These are phyloP conservation scores for Cytospora schulzeri DNA, from an alignment of 2,329 filamentous ascomycete genomes.

Conservation along the genomic window DNA sequence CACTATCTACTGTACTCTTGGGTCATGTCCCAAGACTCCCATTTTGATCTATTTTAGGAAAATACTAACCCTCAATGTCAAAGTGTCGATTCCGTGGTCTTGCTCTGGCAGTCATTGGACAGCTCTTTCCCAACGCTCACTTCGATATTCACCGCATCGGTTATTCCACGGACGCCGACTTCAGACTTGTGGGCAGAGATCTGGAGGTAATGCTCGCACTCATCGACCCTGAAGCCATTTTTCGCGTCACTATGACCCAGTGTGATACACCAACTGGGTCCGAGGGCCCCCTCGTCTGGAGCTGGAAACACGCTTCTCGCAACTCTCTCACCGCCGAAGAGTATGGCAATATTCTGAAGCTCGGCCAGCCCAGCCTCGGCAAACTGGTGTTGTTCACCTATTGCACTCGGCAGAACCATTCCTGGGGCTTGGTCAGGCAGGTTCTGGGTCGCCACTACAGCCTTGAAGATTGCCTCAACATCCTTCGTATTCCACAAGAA, in stretches of 20 bases:
- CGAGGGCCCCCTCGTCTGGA: neutral
- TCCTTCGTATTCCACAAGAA: neutral
- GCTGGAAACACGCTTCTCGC: neutral
- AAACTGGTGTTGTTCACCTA: neutral
- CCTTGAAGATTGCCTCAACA: neutral
- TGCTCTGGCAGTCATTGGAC: neutral
- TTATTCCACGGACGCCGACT: neutral
- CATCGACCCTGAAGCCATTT: neutral
- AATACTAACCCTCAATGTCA: no score
- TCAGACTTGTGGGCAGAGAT: neutral
- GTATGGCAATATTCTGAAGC: neutral
- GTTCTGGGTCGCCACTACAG: neutral
- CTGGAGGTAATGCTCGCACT: neutral
- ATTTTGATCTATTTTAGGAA: no score
- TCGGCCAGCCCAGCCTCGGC: neutral
- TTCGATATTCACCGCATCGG: neutral
- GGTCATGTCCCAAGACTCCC: no score
- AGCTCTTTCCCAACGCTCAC: neutral
- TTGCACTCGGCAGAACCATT: neutral
- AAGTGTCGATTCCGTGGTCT: neutral
- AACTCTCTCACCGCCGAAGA: neutral
- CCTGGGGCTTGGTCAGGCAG: neutral
- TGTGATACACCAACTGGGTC: neutral
- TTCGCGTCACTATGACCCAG: neutral
- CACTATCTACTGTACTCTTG: no score